Conservation (phyloP, 2,329 filamentous ascomycete genomes). For the Aureobasidium leucospermi region DNA sequence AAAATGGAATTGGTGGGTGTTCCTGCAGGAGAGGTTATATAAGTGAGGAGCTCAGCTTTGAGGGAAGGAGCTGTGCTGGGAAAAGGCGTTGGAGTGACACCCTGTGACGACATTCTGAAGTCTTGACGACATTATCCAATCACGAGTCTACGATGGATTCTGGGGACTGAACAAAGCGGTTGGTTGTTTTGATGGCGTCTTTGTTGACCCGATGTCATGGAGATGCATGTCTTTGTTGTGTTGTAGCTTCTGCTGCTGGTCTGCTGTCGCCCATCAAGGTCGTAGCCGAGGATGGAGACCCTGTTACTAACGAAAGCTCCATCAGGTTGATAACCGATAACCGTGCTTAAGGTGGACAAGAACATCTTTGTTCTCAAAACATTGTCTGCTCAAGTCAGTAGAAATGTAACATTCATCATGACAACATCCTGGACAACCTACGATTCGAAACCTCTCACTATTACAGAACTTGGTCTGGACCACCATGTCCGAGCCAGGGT, state of each 20-base stretch:
- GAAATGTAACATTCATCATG: no score
- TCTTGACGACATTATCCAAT: slow-evolving; percentile 5
- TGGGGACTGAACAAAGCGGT: neutral
- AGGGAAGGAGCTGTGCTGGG: neutral
- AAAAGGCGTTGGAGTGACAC: neutral
- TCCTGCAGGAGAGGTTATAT: slow-evolving; percentile 6
- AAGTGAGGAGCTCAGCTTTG: neutral
- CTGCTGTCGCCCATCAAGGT: slow-evolving; percentile 8
- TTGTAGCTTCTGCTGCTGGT: neutral
- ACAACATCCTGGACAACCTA: no score
- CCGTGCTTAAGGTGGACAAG: no score
- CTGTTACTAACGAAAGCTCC: neutral
- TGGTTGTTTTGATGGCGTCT: neutral
- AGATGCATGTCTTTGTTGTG: neutral
- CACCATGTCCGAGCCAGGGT: neutral
- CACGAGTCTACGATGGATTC: neutral
- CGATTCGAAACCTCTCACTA: no score
- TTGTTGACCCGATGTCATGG: neutral
- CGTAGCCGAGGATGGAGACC: neutral
- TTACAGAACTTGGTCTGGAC: no score
- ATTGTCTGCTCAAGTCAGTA: no score
- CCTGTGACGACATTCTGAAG: slow-evolving; percentile 2
- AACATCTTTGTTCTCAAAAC: no score
- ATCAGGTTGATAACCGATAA: no score
- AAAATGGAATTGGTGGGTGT: neutral